Base-by-base conservation (phyloP, 305 asterid species). In the Ajuga reptans region DNA sequence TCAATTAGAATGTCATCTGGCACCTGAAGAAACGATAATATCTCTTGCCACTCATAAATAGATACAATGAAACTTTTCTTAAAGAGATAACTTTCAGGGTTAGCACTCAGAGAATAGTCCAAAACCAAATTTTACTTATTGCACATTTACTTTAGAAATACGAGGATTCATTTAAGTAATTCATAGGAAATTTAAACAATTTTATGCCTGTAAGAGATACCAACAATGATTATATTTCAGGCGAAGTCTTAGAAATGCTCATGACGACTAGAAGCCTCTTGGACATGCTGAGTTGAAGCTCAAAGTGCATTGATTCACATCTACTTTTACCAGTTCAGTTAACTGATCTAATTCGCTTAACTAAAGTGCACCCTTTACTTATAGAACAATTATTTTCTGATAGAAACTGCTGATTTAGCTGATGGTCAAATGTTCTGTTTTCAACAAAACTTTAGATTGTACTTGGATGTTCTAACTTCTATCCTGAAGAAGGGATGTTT, bases 1-100 rank as follows among this genome's bases (percentile, higher is more conserved):
- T 84, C 88, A 51, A 89, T 76, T 63, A 92, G 85, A 81, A 84
- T 71, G 54, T 85, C 91, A 76, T 87, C 96, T 67, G 90, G 95
- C 68, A 92, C 98, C 98, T 92, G 81, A 76, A 65, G 75, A 75
- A 68, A 68, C 57, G 47, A 71, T 33, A 61, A 64, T 10, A 18
- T 74, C 55, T 66, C 66, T 36, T 5, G 72, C 78, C 77, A 80
- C 67, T 52, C 9, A 8, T 37, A 3, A 66, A 53, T 17, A 68
- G 61, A 64, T 56, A 55, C 67, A 24, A 9, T 41, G 18, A 66
- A 12, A 27, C 56, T 53, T 29, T 27, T 15, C 53, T 14, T 14
- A 47, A 45, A 55, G 33, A 74, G 41, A 64, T 24, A 57, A 43
- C 62, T 52, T 50, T 29, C 54, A 29, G 46, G 57, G 59, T 45